phyloP scores from a whole-genome alignment of 2,329 filamentous ascomycete species.

The Coniochaeta ligniaria region DNA sequence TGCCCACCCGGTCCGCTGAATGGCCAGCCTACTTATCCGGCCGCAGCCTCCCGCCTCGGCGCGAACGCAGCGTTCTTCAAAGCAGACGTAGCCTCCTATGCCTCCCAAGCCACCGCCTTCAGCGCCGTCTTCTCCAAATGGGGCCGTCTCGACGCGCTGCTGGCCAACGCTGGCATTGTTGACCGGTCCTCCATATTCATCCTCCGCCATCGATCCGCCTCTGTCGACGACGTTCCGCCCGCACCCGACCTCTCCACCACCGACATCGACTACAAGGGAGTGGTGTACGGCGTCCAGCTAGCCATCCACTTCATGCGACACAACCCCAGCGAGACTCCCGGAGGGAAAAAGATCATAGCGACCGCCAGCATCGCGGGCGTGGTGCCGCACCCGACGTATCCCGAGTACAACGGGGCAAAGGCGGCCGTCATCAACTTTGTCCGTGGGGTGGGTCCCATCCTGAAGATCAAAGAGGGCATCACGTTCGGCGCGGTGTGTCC shows the following conservation, averaged over 20 bases:
- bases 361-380: slow-evolving; percentile 35
- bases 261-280: slow-evolving; percentile 42
- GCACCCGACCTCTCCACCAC: slow-evolving; percentile 36
- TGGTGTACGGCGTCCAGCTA: slow-evolving; percentile 40
- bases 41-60: slow-evolving; percentile 6
- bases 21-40: background rate
- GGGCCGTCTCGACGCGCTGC: slow-evolving; percentile 38
- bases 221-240: slow-evolving; percentile 12
- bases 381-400: slow-evolving; percentile 33
- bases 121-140: slow-evolving; percentile 28
- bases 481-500: slow-evolving; percentile 41
- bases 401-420: slow-evolving; percentile 44
- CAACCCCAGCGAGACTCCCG: slow-evolving; percentile 25
- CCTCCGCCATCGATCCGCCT: slow-evolving; percentile 4
- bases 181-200: slow-evolving; percentile 38
- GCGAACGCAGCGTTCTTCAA: slow-evolving; percentile 31
- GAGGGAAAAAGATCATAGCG: slow-evolving; percentile 32
- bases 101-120: slow-evolving; percentile 34
- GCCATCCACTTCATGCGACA: slow-evolving; percentile 47
- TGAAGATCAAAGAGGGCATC: slow-evolving; percentile 38
- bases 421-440: slow-evolving; percentile 36
- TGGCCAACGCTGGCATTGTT: slow-evolving; percentile 42
- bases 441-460: slow-evolving; percentile 26
- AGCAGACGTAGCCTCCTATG: slow-evolving; percentile 38
- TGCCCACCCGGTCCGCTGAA: background rate